phyloP scores from a whole-genome alignment of 768 basidiomycete genomes.

The Rhodotorula sphaerocarpa region DNA sequence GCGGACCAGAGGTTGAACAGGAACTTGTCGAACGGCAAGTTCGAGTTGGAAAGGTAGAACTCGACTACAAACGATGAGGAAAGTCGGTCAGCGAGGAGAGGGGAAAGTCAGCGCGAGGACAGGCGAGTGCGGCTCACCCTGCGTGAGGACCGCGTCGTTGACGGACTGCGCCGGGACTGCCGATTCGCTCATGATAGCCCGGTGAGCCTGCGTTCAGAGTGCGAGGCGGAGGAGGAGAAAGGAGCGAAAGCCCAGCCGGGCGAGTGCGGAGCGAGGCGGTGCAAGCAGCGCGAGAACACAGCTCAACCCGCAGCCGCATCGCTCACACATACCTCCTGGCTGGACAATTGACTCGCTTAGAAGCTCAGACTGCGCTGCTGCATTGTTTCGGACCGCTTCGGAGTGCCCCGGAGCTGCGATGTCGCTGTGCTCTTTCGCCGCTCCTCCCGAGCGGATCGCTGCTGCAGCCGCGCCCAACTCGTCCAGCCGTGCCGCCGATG shows the following conservation, averaged over 20 bases:
- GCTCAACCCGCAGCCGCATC: too few relatives aligned
- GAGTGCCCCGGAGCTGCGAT: neutral
- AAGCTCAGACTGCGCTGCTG: too few relatives aligned
- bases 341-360: neutral
- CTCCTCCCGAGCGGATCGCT: neutral
- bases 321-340: too few relatives aligned
- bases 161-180: neutral
- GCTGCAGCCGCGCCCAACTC: conserved; percentile 6
- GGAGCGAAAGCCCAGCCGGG: neutral
- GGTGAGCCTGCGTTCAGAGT: neutral
- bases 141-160: conserved; percentile 29
- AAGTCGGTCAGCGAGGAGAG: neutral
- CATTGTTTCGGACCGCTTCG: too few relatives aligned
- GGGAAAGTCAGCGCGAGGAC: too few relatives aligned
- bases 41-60: conserved; percentile 84
- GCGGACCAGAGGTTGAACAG: conserved; percentile 32
- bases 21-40: conserved; percentile 53
- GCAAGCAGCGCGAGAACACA: too few relatives aligned
- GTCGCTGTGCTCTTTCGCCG: neutral
- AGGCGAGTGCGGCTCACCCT: conserved; percentile 9
- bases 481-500: conserved; percentile 39
- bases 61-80: neutral
- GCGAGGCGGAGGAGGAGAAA: neutral
- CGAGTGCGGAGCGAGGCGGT: neutral
- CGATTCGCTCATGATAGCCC: conserved; percentile 13